Conservation (phyloP, 495 filamentous ascomycete genomes). For the Pyrenula massariospora region DNA sequence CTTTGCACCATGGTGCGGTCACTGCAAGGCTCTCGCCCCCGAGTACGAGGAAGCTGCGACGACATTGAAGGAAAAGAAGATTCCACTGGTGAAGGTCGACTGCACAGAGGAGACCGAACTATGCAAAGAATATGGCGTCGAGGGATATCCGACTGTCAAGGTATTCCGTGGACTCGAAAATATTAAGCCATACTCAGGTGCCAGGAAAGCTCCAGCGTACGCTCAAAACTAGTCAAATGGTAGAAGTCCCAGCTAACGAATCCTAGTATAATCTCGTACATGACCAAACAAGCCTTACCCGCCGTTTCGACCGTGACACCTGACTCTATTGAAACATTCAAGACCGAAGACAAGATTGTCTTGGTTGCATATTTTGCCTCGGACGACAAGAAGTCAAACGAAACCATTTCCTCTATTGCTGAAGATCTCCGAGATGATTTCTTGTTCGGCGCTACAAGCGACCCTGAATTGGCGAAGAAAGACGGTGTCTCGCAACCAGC, state of each 20-base stretch:
- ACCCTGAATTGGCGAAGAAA: conserved; percentile 72
- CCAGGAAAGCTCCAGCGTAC: conserved; percentile 82
- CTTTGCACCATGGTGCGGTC: conserved; percentile 98
- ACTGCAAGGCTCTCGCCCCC: conserved; percentile 91
- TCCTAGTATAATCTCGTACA: conserved; percentile 85
- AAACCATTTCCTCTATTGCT: conserved; percentile 68
- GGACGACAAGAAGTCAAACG: conserved; percentile 75
- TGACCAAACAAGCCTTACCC: conserved; percentile 95
- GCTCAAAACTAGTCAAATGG: conserved; percentile 18
- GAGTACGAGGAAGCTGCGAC: conserved; percentile 93
- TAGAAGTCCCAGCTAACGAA: background rate
- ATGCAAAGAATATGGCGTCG: conserved; percentile 79
- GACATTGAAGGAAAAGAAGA: conserved; percentile 87
- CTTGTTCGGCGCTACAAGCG: conserved; percentile 79
- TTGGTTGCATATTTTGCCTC: conserved; percentile 76
- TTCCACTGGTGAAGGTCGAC: conserved; percentile 86
- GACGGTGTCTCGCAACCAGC: conserved; percentile 81
- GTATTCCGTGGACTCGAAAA: conserved; percentile 93
- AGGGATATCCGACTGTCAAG: conserved; percentile 97
- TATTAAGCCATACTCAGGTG: conserved; percentile 71
- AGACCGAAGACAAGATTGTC: conserved; percentile 95
- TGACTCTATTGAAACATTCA: conserved; percentile 85
- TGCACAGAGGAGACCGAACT: conserved; percentile 91
- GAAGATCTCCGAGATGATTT: conserved; percentile 80
- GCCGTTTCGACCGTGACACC: conserved; percentile 72